phyloP scores from a whole-genome alignment of 2,329 filamentous ascomycete species.

The Coleophoma crateriformis region DNA sequence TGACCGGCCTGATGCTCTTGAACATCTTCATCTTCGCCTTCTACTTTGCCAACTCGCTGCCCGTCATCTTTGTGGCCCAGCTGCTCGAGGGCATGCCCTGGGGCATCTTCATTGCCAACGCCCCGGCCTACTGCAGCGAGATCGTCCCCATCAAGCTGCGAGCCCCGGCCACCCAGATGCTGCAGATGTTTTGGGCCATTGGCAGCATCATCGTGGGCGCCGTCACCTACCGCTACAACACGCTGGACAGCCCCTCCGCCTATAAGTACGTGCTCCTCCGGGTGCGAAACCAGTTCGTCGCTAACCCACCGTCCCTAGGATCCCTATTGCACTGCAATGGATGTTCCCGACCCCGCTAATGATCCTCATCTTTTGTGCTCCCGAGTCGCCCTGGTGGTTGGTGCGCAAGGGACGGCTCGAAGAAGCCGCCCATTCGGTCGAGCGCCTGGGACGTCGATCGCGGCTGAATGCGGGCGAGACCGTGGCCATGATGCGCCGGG shows the following conservation, averaged over 20 bases:
- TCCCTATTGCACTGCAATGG: conserved; percentile 53
- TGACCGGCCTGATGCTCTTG: conserved; percentile 44
- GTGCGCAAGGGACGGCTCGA: conserved; percentile 33
- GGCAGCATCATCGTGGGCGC: conserved; percentile 53
- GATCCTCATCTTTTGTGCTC: conserved; percentile 38
- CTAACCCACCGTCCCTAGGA: not conserved
- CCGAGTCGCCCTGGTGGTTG: conserved; percentile 42
- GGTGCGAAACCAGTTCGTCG: not conserved
- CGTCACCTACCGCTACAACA: conserved; percentile 47
- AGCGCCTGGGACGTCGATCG: conserved; percentile 38
- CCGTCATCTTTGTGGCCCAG: conserved; percentile 43
- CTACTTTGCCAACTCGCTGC: conserved; percentile 43
- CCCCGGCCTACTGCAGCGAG: conserved; percentile 55
- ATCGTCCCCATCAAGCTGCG: conserved; percentile 52
- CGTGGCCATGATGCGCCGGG: conserved; percentile 56
- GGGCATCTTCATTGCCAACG: conserved; percentile 59
- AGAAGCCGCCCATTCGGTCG: conserved; percentile 35
- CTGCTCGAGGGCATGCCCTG: conserved; percentile 54
- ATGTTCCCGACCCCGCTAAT: conserved; percentile 50
- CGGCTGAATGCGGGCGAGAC: conserved; percentile 34
- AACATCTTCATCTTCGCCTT: conserved; percentile 55
- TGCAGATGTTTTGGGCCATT: conserved; percentile 62
- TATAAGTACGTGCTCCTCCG: not conserved
- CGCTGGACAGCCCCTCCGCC: conserved; percentile 21
- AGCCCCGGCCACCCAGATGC: conserved; percentile 50